Evolutionary conservation across 441 rosid genomes (phyloP).

Genomic region (Iberis amara): DNA sequence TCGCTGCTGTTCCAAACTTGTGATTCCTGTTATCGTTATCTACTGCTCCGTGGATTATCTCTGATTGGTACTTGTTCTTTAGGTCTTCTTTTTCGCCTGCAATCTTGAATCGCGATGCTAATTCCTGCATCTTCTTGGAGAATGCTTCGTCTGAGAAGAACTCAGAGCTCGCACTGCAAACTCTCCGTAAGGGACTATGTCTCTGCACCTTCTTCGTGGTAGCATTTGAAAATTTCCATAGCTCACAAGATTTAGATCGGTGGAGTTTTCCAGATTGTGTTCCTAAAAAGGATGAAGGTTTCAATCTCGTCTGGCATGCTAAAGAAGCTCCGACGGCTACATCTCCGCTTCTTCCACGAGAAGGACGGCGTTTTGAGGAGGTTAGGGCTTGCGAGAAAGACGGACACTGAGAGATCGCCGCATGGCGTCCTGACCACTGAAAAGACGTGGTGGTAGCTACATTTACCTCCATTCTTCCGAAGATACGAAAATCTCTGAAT

Average conservation of each 20-base stretch:
- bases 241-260: slow-evolving; percentile 30
- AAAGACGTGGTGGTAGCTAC: slow-evolving; percentile 42
- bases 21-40: slow-evolving; percentile 12
- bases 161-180: slow-evolving; percentile 35
- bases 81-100: slow-evolving; percentile 22
- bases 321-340: slow-evolving; percentile 23
- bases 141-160: slow-evolving; percentile 42
- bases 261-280: slow-evolving; percentile 28
- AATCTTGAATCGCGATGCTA: slow-evolving; percentile 28
- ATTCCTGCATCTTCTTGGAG: slow-evolving; percentile 30
- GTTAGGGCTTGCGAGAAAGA: slow-evolving; percentile 55
- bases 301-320: slow-evolving; percentile 13
- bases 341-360: slow-evolving; percentile 11
- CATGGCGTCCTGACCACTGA: slow-evolving; percentile 54
- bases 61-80: slow-evolving; percentile 20
- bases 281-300: slow-evolving; percentile 24
- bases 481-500: slow-evolving; percentile 1
- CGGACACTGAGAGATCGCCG: slow-evolving; percentile 42
- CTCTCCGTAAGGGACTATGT: slow-evolving; percentile 21
- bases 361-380: slow-evolving; percentile 42
- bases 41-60: slow-evolving; percentile 12
- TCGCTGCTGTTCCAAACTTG: slow-evolving; percentile 18
- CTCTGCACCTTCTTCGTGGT: slow-evolving; percentile 14
- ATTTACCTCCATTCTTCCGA: slow-evolving; percentile 48
- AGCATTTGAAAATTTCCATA: slow-evolving; percentile 11